These are phyloP conservation scores for Ustulina deusta DNA, from an alignment of 2,329 filamentous ascomycete genomes.

Conservation along the genomic window DNA sequence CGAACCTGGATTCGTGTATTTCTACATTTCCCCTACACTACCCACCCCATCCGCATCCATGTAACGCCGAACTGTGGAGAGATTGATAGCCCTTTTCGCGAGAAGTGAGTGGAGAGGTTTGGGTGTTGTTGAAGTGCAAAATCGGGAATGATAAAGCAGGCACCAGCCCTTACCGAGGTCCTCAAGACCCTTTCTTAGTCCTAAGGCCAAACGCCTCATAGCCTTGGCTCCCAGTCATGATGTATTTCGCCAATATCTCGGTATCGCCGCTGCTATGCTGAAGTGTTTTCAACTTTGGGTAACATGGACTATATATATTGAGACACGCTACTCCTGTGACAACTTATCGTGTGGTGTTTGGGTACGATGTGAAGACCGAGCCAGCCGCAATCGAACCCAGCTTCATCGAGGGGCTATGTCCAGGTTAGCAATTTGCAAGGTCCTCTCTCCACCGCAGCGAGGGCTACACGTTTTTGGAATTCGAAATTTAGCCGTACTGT, in stretches of 20 bases:
- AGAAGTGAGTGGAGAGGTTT: constrained; percentile 12
- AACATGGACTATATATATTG: neutral
- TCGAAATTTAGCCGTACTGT: constrained; percentile 7
- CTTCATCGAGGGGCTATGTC: neutral
- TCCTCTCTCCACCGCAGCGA: neutral
- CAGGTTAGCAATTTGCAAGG: neutral
- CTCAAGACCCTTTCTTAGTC: neutral
- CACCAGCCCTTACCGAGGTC: constrained; percentile 4
- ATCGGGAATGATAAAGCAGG: constrained; percentile 24
- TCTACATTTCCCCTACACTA: constrained; percentile 7
- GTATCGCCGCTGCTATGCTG: constrained; percentile 1
- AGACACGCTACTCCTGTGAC: neutral
- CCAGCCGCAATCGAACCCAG: constrained; percentile 3
- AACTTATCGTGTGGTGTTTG: neutral
- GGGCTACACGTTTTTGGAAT: neutral
- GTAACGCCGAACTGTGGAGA: constrained; percentile 25
- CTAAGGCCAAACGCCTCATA: neutral
- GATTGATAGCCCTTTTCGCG: constrained; percentile 12
- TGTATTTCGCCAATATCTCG: neutral
- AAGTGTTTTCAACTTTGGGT: neutral
- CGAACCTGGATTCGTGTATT: neutral
- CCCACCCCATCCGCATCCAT: constrained; percentile 22
- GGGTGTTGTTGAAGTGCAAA: constrained; percentile 30
- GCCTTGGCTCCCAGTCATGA: neutral
- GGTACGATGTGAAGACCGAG: neutral